Evolutionary conservation across 768 basidiomycete species (phyloP), one percentile per base, ranked within the genome.

Genomic region (Podaxis sp.): DNA sequence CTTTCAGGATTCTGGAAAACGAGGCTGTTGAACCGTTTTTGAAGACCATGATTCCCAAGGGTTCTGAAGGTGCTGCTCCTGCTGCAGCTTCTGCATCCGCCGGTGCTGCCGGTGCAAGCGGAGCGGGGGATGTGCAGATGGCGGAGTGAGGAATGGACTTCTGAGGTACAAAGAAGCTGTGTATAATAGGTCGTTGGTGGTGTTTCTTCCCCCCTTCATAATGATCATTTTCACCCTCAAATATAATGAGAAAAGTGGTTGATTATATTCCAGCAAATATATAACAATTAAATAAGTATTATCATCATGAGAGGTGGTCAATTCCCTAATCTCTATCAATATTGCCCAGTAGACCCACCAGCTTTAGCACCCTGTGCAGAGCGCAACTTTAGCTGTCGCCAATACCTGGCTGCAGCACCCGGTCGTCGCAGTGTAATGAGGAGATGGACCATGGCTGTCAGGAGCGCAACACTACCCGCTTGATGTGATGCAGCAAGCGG

Each of bases 401-500:
- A 90, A 26, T 80, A 71, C 51, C 78, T 78, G 12, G 93, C 92
- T 19, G 87, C 87, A 12, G 72, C 66, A 19, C 88, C 81, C 0
- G 95, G 96, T 60, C 83, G 78, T 39, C 94, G 81, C 60, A 98
- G 74, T 0, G 87, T 81, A 17, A 92, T 81, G 5, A 91, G 76
- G 2, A 96, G 72, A 56, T 93, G 93, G 1, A 95, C 73, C 82
- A 95, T 86, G 4, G 90, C 84, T 22, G 90, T 95, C 52, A 99
- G 77, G 6, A 99, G 79, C 42, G 89, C 82, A 6, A 99, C 90
- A 69, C 95, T 96, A 4, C 96, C 97, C 0, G 94, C 96, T 74
- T 99, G 97, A 72, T 99, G 97, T 36, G 89, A 83, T 12, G 96
- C 94, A 7, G 97, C 97, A 2, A 99, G 77, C 2, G 93, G 93